These are phyloP conservation scores for Pseudogymnoascus sp. DNA, from an alignment of 2,329 filamentous ascomycete genomes.

Conservation along the genomic window DNA sequence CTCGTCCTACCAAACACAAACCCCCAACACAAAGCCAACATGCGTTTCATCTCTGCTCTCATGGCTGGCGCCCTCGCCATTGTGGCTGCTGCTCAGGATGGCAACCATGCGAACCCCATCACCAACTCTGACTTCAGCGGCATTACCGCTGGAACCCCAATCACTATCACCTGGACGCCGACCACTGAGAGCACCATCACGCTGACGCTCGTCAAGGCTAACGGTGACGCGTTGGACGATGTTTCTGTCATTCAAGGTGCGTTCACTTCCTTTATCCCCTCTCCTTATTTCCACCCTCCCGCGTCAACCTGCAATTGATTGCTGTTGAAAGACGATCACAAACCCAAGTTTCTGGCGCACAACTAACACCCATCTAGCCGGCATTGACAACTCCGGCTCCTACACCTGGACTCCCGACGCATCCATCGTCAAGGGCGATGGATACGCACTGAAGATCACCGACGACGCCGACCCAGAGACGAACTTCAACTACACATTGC, in stretches of 20 bases:
- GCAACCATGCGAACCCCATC: slow-evolving; percentile 17
- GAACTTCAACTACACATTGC: slow-evolving; percentile 21
- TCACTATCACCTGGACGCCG: slow-evolving; percentile 16
- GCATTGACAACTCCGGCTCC: slow-evolving; percentile 12
- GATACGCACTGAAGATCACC: slow-evolving; percentile 17
- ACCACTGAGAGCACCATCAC: slow-evolving; percentile 15
- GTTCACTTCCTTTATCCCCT: neutral
- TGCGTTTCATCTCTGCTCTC: slow-evolving; percentile 20
- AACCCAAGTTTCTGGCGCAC: neutral
- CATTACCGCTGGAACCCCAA: slow-evolving; percentile 11
- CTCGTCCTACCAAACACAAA: neutral
- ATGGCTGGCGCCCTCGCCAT: slow-evolving; percentile 14
- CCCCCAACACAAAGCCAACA: slow-evolving; percentile 12
- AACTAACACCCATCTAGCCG: slow-evolving; percentile 12
- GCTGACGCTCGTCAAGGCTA: slow-evolving; percentile 18
- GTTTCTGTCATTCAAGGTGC: slow-evolving; percentile 15
- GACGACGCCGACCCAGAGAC: slow-evolving; percentile 18
- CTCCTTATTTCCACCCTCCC: slow-evolving; percentile 8
- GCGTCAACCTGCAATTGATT: neutral
- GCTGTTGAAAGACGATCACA: too few species aligned
- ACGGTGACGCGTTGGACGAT: neutral
- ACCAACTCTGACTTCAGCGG: slow-evolving; percentile 15
- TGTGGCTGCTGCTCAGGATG: slow-evolving; percentile 11
- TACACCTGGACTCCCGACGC: slow-evolving; percentile 15
- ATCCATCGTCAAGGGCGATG: slow-evolving; percentile 10